These are phyloP conservation scores for Symbiodinium pilosum DNA, from an alignment of 73 alveolate genomes.

Conservation along the genomic window DNA sequence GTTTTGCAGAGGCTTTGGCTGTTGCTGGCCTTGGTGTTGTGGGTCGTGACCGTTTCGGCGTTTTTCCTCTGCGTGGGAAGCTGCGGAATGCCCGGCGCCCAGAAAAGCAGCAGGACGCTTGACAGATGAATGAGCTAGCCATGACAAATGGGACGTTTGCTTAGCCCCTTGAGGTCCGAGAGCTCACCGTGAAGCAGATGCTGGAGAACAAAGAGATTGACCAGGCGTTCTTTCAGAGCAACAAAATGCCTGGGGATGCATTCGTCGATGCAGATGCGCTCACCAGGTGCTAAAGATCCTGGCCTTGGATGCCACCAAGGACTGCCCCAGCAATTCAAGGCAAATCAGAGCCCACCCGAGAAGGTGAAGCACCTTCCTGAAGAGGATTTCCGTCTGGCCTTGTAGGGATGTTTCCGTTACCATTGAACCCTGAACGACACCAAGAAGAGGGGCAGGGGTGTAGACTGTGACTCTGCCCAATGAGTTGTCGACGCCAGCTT, in stretches of 20 bases:
- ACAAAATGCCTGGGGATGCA: neutral
- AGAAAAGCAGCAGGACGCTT: neutral
- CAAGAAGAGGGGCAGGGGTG: no score
- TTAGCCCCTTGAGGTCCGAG: constrained; percentile 99
- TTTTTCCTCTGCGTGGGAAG: constrained; percentile 99
- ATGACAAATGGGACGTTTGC: constrained; percentile 98
- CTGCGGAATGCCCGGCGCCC: constrained; percentile 96
- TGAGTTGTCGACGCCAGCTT: no score
- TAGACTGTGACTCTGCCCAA: no score
- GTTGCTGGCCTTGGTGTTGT: constrained; percentile 85
- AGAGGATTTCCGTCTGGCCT: no score
- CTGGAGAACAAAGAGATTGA: constrained; percentile 99
- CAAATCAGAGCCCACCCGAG: no score
- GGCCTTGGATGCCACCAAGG: constrained; percentile 98
- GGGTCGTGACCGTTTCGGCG: constrained; percentile 99
- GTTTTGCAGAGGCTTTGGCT: constrained; percentile 94
- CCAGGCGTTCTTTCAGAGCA: neutral
- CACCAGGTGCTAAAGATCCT: constrained; percentile 98
- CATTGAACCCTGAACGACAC: no score
- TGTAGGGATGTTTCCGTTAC: no score
- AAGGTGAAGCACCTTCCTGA: no score
- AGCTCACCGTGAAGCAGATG: constrained; percentile 97
- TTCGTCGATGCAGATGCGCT: neutral
- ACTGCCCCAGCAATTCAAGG: no score
- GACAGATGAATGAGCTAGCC: neutral